A percentile compares a stretch with the other conserved stretches of the same genome.
Evolutionary conservation across 139 green algal species (phyloP).

Genomic region (Micractinium sp.): DNA sequence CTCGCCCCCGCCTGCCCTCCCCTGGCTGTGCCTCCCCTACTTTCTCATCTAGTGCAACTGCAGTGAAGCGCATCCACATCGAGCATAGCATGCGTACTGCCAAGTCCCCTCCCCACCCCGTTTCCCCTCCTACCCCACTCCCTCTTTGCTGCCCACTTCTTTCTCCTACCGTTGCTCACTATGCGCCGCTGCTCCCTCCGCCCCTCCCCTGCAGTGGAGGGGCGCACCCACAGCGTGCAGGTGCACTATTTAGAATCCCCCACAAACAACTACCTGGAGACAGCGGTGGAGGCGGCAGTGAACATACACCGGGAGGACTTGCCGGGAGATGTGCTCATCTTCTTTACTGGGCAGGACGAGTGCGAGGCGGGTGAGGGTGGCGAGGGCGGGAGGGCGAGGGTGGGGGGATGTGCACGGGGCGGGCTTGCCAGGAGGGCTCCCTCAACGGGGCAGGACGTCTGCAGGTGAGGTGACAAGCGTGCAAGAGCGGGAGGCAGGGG

Average conservation of each 20-base stretch:
- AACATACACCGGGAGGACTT: constrained; percentile 76
- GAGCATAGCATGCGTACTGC: background rate
- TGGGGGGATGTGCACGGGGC: too few relatives aligned
- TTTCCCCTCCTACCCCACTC: background rate
- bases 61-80: background rate
- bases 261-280: constrained; percentile 71
- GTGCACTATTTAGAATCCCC: constrained; percentile 16
- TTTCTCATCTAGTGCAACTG: background rate
- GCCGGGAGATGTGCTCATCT: constrained; percentile 94
- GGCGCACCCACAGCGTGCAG: constrained; percentile 79
- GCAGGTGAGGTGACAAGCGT: background rate
- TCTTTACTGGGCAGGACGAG: constrained; percentile 88
- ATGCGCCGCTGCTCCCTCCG: background rate
- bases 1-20: background rate
- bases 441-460: background rate
- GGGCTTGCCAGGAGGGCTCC: too few relatives aligned
- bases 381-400: too few relatives aligned
- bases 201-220: constrained; percentile 59
- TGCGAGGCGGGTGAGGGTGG: constrained; percentile 47
- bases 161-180: background rate
- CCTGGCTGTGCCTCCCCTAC: background rate
- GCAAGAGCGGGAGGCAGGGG: too few relatives aligned
- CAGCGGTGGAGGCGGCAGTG: constrained; percentile 78
- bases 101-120: background rate
- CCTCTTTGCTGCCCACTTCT: background rate